Percentiles rank a stretch among this genome's conserved stretches.
Conservation (phyloP, 2,329 filamentous ascomycete species). For the Botrytis tulipae region DNA sequence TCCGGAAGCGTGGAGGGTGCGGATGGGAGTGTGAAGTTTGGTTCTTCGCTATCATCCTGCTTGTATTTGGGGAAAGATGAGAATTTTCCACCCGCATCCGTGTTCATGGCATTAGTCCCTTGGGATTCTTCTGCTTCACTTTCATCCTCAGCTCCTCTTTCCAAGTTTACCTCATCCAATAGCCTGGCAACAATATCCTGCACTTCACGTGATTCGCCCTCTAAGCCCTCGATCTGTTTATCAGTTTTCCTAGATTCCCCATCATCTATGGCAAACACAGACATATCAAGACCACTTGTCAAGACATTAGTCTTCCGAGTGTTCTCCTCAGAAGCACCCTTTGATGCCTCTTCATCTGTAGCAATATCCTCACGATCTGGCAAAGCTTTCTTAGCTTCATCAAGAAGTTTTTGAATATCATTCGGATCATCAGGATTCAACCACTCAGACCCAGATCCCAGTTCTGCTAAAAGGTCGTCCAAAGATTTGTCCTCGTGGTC, state of each 20-base stretch:
- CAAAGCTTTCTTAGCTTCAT: slow-evolving; percentile 33
- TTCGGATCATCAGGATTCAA: slow-evolving; percentile 35
- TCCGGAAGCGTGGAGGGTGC: slow-evolving; percentile 30
- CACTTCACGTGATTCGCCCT: slow-evolving; percentile 35
- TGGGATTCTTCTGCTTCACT: neutral
- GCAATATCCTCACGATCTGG: slow-evolving; percentile 19
- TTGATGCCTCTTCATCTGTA: neutral
- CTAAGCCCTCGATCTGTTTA: slow-evolving; percentile 39
- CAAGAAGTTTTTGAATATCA: slow-evolving; percentile 34
- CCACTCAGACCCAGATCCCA: slow-evolving; percentile 36
- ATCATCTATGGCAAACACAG: slow-evolving; percentile 42
- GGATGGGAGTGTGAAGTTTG: slow-evolving; percentile 29
- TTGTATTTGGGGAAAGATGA: neutral
- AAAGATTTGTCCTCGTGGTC: slow-evolving; percentile 34
- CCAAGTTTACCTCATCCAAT: slow-evolving; percentile 36
- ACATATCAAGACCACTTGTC: slow-evolving; percentile 36
- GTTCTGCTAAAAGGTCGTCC: slow-evolving; percentile 36
- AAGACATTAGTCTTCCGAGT: slow-evolving; percentile 40
- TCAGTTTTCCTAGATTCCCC: slow-evolving; percentile 43
- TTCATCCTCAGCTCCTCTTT: slow-evolving; percentile 23
- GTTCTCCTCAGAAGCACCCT: neutral
- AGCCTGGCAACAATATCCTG: slow-evolving; percentile 35
- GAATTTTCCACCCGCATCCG: neutral
- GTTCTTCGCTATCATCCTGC: slow-evolving; percentile 10
- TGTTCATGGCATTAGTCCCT: neutral